Conservation (phyloP, 768 basidiomycete genomes). For the Boletus coccyginus region DNA sequence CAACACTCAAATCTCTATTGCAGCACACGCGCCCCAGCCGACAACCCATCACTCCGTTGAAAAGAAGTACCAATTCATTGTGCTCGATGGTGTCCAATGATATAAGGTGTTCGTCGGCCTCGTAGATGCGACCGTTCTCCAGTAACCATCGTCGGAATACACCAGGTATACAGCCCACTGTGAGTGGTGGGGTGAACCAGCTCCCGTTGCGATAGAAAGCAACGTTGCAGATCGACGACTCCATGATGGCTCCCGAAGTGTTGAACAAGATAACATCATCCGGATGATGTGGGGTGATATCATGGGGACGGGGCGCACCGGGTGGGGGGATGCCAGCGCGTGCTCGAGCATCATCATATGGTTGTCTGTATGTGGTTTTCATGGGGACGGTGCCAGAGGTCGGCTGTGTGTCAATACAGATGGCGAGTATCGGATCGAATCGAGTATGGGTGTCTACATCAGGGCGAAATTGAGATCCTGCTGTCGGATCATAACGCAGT, state of each 20-base stretch:
- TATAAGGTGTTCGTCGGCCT: constrained; percentile 45
- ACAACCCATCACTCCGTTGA: constrained; percentile 73
- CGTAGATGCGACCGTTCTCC: constrained; percentile 52
- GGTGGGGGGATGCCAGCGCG: constrained; percentile 46
- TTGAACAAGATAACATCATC: constrained; percentile 69
- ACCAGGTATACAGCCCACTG: constrained; percentile 70
- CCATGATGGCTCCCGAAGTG: constrained; percentile 46
- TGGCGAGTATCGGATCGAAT: constrained; percentile 37
- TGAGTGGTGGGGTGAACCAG: constrained; percentile 67
- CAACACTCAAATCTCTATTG: background rate
- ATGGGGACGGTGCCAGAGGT: constrained; percentile 53
- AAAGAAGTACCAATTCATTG: constrained; percentile 67
- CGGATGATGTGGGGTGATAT: constrained; percentile 14
- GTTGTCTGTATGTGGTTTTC: constrained; percentile 64
- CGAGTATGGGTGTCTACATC: constrained; percentile 22
- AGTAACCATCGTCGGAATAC: constrained; percentile 69
- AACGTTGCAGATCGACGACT: constrained; percentile 70
- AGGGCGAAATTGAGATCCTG: constrained; percentile 36
- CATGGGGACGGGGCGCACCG: constrained; percentile 1
- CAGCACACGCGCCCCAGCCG: constrained; percentile 42
- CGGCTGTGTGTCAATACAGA: constrained; percentile 55
- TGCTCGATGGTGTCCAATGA: constrained; percentile 40
- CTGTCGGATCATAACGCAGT: constrained; percentile 40
- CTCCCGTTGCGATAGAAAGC: constrained; percentile 53
- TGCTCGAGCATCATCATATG: constrained; percentile 62